Percentiles rank a stretch among this genome's conserved stretches.
Evolutionary conservation across 805 yeast species (phyloP).

Genomic region (Metschnikowia dekortorum): DNA sequence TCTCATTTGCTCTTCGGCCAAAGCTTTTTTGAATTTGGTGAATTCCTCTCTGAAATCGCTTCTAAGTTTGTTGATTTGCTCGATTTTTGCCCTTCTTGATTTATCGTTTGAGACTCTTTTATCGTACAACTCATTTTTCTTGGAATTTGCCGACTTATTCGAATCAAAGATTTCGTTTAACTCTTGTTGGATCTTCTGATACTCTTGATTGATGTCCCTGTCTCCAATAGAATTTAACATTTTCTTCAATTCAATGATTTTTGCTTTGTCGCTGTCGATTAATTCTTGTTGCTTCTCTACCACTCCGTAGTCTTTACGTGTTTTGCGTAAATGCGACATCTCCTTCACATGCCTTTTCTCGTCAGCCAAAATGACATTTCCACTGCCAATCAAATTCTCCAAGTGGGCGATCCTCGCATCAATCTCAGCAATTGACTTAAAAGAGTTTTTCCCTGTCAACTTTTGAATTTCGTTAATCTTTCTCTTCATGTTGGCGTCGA

Average conservation of each 20-base stretch:
- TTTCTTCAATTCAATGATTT: conserved; percentile 71
- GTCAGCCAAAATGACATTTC: conserved; percentile 80
- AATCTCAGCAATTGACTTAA: conserved; percentile 63
- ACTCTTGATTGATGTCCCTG: conserved; percentile 62
- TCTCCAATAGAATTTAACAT: conserved; percentile 54
- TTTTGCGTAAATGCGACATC: conserved; percentile 74
- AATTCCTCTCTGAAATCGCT: conserved; percentile 71
- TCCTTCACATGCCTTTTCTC: conserved; percentile 85
- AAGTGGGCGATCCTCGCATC: conserved; percentile 60
- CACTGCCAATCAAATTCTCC: conserved; percentile 73
- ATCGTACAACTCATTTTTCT: conserved; percentile 59
- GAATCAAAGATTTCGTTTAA: conserved; percentile 61
- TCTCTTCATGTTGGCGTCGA: conserved; percentile 69
- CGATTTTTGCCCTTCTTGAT: conserved; percentile 65
- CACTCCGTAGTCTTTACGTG: conserved; percentile 70
- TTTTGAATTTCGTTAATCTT: conserved; percentile 71
- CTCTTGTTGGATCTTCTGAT: conserved; percentile 63
- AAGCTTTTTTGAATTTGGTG: conserved; percentile 61
- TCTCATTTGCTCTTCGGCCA: conserved; percentile 65
- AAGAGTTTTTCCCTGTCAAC: conserved; percentile 64
- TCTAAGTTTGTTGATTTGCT: conserved; percentile 63
- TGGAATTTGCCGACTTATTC: conserved; percentile 58
- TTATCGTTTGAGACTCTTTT: conserved; percentile 65
- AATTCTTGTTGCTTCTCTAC: conserved; percentile 72
- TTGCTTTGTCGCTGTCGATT: conserved; percentile 72